phyloP scores from a whole-genome alignment of 2,329 filamentous ascomycete species.

The Mollisia scopiformis region DNA sequence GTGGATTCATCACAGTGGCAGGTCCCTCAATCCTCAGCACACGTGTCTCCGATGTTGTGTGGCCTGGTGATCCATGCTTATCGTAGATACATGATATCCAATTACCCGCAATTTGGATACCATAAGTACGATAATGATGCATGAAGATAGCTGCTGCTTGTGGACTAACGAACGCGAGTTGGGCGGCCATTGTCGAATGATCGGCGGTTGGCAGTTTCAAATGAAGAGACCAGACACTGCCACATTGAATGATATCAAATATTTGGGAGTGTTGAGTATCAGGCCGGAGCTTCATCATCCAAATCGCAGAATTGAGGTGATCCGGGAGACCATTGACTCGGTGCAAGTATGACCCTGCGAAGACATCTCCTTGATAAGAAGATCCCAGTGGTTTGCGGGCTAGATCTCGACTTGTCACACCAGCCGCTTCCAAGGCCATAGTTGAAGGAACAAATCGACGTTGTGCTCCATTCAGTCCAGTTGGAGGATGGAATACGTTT shows the following conservation, averaged over 20 bases:
- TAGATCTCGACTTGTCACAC: background rate
- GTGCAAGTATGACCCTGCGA: background rate
- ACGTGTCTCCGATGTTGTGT: background rate
- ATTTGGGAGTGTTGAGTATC: slow-evolving; percentile 11
- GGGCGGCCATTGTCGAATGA: background rate
- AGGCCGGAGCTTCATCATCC: slow-evolving; percentile 23
- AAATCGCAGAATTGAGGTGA: slow-evolving; percentile 27
- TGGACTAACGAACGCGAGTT: background rate
- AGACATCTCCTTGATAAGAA: slow-evolving; percentile 5
- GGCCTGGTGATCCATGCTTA: background rate
- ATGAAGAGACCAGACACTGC: slow-evolving; percentile 23
- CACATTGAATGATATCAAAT: slow-evolving; percentile 20
- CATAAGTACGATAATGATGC: background rate
- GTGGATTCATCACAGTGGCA: background rate
- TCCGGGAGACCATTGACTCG: slow-evolving; percentile 19
- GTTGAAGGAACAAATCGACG: background rate
- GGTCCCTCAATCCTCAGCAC: background rate
- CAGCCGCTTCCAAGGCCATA: background rate
- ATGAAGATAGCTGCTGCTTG: background rate
- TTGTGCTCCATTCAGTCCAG: background rate
- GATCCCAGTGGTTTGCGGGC: background rate
- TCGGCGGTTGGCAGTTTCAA: slow-evolving; percentile 1
- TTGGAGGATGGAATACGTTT: background rate
- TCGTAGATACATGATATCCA: background rate
- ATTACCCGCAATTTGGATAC: background rate